These are phyloP conservation scores for Suaeda aralocaspica DNA, from an alignment of 148 eudicot species.

Conservation along the genomic window DNA sequence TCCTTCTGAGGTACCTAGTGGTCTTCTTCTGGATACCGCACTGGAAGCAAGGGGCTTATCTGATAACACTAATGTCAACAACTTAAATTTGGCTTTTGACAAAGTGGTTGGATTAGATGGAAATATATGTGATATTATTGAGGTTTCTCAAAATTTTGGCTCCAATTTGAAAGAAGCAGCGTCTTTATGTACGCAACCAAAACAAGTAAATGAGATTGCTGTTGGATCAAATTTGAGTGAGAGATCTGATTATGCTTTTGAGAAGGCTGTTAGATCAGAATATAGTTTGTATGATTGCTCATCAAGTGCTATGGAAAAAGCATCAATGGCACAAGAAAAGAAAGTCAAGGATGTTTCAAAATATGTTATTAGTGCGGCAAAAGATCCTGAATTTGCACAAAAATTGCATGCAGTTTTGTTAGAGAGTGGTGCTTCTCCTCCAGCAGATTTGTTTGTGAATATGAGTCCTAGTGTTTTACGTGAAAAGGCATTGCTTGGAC, in stretches of 20 bases:
- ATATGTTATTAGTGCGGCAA: conserved; percentile 67
- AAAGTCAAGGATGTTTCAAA: conserved; percentile 72
- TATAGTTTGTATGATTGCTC: conserved; percentile 31
- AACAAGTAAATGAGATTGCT: conserved; percentile 26
- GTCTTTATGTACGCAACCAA: conserved; percentile 22
- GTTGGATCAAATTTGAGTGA: conserved; percentile 31
- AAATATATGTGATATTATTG: conserved; percentile 32
- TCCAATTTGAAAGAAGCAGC: conserved; percentile 34
- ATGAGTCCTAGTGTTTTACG: conserved; percentile 32
- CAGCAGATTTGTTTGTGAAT: conserved; percentile 46
- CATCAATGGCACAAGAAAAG: conserved; percentile 49
- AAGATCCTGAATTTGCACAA: conserved; percentile 74
- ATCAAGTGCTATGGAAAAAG: conserved; percentile 31
- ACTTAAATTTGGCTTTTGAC: conserved; percentile 40
- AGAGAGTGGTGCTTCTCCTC: conserved; percentile 57
- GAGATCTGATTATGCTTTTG: conserved; percentile 40
- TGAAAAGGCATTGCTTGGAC: conserved; percentile 35
- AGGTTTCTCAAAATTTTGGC: conserved; percentile 28
- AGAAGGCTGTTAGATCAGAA: conserved; percentile 38
- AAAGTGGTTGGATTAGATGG: conserved; percentile 31
- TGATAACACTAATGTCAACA: conserved; percentile 36
- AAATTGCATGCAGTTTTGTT: conserved; percentile 66
- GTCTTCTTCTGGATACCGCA: conserved; percentile 53
- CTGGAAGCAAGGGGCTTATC: conserved; percentile 44
- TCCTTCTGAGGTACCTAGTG: conserved; percentile 90